A percentile compares a stretch with the other conserved stretches of the same genome.
Conservation (phyloP, 768 basidiomycete genomes). For the Psilocybe cubensis region DNA sequence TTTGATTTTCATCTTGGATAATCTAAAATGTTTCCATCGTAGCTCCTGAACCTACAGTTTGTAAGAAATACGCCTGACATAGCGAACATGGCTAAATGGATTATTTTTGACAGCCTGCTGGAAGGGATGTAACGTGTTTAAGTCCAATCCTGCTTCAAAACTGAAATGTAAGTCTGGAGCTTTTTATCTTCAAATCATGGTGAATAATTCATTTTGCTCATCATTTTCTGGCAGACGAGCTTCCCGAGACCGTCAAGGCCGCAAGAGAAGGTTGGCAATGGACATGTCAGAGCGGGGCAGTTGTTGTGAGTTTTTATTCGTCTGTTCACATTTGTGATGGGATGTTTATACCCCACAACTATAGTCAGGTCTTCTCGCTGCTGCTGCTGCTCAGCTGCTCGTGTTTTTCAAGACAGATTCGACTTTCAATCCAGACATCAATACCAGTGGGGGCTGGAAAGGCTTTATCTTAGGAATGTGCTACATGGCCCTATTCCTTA, state of each 20-base stretch:
- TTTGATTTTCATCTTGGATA: too few relatives aligned
- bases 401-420: constrained; percentile 16
- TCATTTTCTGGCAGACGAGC: neutral
- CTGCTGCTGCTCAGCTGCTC: constrained; percentile 15
- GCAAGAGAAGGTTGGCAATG: constrained; percentile 4
- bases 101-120: too few relatives aligned
- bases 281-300: constrained; percentile 19
- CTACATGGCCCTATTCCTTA: constrained; percentile 19
- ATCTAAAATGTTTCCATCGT: too few relatives aligned
- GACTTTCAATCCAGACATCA: neutral
- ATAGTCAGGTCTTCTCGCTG: constrained; percentile 21
- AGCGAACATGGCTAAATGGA: too few relatives aligned
- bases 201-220: neutral
- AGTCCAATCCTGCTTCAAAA: neutral
- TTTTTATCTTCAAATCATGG: neutral
- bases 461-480: constrained; percentile 13
- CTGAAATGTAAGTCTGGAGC: neutral
- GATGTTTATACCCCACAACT: neutral
- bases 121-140: too few relatives aligned
- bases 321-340: neutral
- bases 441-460: neutral
- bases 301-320: constrained; percentile 10
- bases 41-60: too few relatives aligned
- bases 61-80: too few relatives aligned
- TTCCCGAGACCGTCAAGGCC: neutral